Evolutionary conservation across 2,329 filamentous ascomycete species (phyloP).

Genomic region (Fusarium acutatum): DNA sequence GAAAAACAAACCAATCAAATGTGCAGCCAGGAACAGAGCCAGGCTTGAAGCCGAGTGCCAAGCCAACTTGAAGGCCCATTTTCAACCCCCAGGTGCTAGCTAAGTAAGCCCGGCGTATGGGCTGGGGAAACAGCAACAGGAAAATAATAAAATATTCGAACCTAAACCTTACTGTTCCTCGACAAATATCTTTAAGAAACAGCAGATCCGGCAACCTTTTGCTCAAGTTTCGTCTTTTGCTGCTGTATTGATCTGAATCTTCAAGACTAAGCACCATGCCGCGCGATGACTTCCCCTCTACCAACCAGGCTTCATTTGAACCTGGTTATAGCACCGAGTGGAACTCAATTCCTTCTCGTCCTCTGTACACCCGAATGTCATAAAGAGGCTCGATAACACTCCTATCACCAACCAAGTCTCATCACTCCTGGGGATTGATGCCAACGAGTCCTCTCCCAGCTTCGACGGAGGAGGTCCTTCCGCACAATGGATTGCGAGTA

Average conservation of each 20-base stretch:
- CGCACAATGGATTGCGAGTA: background rate
- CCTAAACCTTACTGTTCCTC: accelerated
- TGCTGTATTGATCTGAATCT: no score
- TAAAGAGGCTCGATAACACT: background rate
- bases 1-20: background rate
- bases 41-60: background rate
- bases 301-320: background rate
- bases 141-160: accelerated
- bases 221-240: background rate
- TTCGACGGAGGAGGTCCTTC: background rate
- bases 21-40: background rate
- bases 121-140: accelerated
- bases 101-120: background rate
- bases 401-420: accelerated
- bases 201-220: background rate
- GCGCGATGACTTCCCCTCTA: background rate
- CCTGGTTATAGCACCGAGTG: background rate
- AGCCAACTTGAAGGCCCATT: background rate
- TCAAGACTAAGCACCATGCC: background rate
- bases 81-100: background rate
- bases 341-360: background rate
- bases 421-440: background rate
- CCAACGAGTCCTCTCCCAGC: background rate
- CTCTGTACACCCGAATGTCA: background rate
- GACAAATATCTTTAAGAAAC: accelerated